Base-by-base conservation (phyloP, 1,139 yeast genomes). In the Diutina siamensis region DNA sequence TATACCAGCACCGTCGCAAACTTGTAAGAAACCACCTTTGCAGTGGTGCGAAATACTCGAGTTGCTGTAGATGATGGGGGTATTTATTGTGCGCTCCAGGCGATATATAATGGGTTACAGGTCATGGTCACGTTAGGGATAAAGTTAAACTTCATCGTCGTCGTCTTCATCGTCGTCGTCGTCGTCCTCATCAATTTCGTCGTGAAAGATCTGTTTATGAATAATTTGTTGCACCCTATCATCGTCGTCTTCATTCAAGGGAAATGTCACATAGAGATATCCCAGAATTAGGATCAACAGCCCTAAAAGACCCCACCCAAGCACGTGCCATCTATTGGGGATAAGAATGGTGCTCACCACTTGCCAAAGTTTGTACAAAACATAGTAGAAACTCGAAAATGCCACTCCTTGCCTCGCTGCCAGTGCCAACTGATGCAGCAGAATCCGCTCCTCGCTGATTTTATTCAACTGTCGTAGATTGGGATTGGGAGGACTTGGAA, bases 401-500 rank as follows among this genome's bases (percentile, higher is more conserved):
- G 7, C 33, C 21, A 18, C 33, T 10, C 42, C 42, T 17, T 38
- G 42, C 15, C 12, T 15, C 8, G 15, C 32, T 13, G 32, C 19
- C 42, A 38, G 42, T 12, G 32, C 18, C 4, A 38, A 13, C 42
- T 15, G 32, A 3, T 18, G 28, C 18, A 17, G 10, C 32, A 17
- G 19, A 20, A 38, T 38, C n/a, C 20, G 42, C 12, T 38, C 42
- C 8, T 22, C 19, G 21, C 31, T 18, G 4, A 38, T 22, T 20
- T 38, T 38, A 13, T 38, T 38, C 7, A 38, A 32, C 21, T 15
- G 19, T 17, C 42, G 42, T 22, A 38, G 31, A 20, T 38, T 38
- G n/a, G 42, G 42, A 25, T 38, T 38, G 12, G 42, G 42, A 9
- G 42, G 42, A 9, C 19, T 15, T 17, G 21, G 21, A 27, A 38